Evolutionary conservation across 306 rosid genomes (phyloP).

Genomic region (Arachis stenosperma): DNA sequence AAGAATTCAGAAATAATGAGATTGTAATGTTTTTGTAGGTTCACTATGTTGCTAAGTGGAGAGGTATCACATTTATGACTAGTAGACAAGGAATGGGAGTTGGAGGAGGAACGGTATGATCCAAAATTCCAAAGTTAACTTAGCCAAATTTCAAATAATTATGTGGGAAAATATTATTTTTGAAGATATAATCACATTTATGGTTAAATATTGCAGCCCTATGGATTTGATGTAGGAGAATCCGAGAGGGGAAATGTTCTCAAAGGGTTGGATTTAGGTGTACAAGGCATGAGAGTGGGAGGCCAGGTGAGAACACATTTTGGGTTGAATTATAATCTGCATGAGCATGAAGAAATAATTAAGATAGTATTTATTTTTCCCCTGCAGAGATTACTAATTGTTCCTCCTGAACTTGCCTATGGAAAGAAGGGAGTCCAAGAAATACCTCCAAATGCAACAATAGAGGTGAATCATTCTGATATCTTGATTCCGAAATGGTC

Average conservation of each 20-base stretch:
- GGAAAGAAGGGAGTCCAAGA: slow-evolving; percentile 92
- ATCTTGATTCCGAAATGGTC: slow-evolving; percentile 24
- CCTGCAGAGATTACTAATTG: slow-evolving; percentile 75
- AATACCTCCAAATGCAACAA: slow-evolving; percentile 96
- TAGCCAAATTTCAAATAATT: neutral
- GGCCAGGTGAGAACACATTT: slow-evolving; percentile 75
- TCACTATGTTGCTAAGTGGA: slow-evolving; percentile 98
- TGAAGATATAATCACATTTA: too few relatives aligned
- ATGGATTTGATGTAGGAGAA: slow-evolving; percentile 93
- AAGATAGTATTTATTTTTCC: slow-evolving; percentile 5
- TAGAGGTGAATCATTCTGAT: slow-evolving; percentile 62
- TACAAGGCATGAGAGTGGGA: slow-evolving; percentile 91
- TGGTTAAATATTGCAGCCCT: slow-evolving; percentile 79
- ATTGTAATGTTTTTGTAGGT: slow-evolving; percentile 58
- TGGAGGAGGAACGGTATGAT: slow-evolving; percentile 95
- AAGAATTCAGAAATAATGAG: slow-evolving; percentile 31
- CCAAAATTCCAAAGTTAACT: slow-evolving; percentile 29
- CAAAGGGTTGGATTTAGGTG: slow-evolving; percentile 88
- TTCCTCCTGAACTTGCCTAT: slow-evolving; percentile 92
- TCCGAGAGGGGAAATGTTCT: slow-evolving; percentile 89
- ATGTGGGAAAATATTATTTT: neutral
- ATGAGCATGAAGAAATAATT: slow-evolving; percentile 28
- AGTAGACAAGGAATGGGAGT: slow-evolving; percentile 98
- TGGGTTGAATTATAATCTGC: slow-evolving; percentile 24
- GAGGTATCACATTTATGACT: slow-evolving; percentile 87